These are phyloP conservation scores for Cucurbita argyrosperma DNA, from an alignment of 306 rosid genomes.

Conservation along the genomic window DNA sequence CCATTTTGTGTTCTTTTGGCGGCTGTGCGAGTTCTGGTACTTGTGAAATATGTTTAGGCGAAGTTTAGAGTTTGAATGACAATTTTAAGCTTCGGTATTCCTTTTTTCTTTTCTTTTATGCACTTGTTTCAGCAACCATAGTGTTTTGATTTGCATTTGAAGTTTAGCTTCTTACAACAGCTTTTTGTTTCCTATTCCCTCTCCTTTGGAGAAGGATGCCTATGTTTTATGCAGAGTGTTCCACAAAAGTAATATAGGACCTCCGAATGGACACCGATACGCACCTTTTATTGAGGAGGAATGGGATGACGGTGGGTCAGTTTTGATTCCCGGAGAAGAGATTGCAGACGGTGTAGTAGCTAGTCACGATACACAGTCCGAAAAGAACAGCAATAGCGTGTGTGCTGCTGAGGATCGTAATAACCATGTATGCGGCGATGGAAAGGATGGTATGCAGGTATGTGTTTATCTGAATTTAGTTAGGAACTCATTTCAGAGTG, in stretches of 20 bases:
- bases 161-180: neutral
- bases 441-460: constrained; percentile 25
- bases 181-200: constrained; percentile 12
- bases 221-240: constrained; percentile 93
- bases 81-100: neutral
- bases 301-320: constrained; percentile 59
- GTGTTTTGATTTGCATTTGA: constrained; percentile 2
- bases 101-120: neutral
- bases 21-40: constrained; percentile 4
- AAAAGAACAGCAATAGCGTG: constrained; percentile 20
- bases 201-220: constrained; percentile 68
- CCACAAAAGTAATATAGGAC: constrained; percentile 97
- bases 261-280: constrained; percentile 96
- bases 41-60: constrained; percentile 4
- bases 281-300: constrained; percentile 96
- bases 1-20: constrained; percentile 6
- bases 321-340: constrained; percentile 52
- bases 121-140: constrained; percentile 5
- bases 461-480: neutral
- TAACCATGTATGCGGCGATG: constrained; percentile 4
- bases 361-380: constrained; percentile 14
- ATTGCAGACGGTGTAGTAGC: constrained; percentile 17
- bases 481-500: neutral
- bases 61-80: neutral
- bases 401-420: constrained; percentile 12